A percentile compares a stretch with the other conserved stretches of the same genome.
Conservation (phyloP, 2,329 filamentous ascomycete species). For the Helotiales sp. region DNA sequence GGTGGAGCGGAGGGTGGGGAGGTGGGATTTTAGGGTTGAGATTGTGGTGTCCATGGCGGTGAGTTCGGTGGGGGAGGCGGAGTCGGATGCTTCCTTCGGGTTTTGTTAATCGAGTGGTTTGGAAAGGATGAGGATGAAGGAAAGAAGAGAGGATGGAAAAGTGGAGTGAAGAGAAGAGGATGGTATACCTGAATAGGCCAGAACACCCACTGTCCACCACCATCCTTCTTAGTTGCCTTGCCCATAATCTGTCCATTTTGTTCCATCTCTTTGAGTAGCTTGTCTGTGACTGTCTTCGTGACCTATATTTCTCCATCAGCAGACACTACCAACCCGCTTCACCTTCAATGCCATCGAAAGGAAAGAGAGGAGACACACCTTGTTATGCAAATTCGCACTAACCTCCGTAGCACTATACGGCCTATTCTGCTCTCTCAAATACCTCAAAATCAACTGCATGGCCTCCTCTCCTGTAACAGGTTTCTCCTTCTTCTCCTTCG, state of each 20-base stretch:
- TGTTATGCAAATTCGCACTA: constrained; percentile 61
- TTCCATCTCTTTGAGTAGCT: constrained; percentile 62
- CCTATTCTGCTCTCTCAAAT: constrained; percentile 40
- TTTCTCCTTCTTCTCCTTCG: constrained; percentile 32
- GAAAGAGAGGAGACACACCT: constrained; percentile 35
- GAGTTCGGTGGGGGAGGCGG: constrained; percentile 48
- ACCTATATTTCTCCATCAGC: constrained; percentile 21
- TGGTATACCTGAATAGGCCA: constrained; percentile 34
- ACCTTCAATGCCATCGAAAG: neutral
- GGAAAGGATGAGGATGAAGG: neutral
- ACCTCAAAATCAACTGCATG: constrained; percentile 36
- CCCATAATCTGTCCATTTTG: constrained; percentile 60
- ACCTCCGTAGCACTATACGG: constrained; percentile 51
- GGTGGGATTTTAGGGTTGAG: constrained; percentile 42
- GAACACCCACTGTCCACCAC: constrained; percentile 36
- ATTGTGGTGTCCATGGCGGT: constrained; percentile 50
- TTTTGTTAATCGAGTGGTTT: constrained; percentile 39
- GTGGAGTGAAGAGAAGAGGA: neutral
- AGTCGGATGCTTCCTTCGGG: constrained; percentile 47
- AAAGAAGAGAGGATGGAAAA: neutral
- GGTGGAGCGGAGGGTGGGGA: constrained; percentile 48
- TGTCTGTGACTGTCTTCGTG: constrained; percentile 53
- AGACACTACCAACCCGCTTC: constrained; percentile 34
- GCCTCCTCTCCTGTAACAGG: constrained; percentile 35
- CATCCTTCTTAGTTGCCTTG: constrained; percentile 36